Percentiles rank a stretch among this genome's conserved stretches.
phyloP scores from a whole-genome alignment of 805 yeast species.

The Wickerhamiella lipophila region DNA sequence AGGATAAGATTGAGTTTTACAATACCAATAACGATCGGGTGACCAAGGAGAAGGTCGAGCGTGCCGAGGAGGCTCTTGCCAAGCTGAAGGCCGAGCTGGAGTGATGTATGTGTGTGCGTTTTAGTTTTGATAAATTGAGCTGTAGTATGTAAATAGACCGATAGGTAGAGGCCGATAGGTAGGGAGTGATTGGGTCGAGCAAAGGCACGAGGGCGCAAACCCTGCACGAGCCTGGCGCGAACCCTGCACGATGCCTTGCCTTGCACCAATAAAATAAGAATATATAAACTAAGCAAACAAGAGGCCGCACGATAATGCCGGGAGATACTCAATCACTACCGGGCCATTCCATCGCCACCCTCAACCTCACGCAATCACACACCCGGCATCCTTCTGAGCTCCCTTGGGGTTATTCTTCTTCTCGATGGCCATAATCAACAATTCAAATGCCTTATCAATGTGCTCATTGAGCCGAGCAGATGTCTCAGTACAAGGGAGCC shows the following conservation, averaged over 20 bases:
- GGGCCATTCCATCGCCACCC: not conserved
- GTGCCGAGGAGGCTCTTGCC: conserved; percentile 66
- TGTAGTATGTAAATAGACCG: no score
- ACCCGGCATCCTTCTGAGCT: conserved; percentile 37
- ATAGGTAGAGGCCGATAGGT: no score
- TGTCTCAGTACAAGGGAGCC: conserved; percentile 68
- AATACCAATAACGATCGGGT: conserved; percentile 64
- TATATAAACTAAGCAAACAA: no score
- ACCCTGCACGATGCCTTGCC: no score
- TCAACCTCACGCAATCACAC: conserved; percentile 33
- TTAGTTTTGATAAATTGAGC: no score
- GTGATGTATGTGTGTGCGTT: not conserved
- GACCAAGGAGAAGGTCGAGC: conserved; percentile 60
- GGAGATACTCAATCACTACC: no score
- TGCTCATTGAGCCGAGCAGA: conserved; percentile 70
- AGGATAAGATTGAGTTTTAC: conserved; percentile 57
- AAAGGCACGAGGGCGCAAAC: no score
- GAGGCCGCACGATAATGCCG: no score
- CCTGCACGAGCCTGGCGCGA: no score
- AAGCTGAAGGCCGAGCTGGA: conserved; percentile 37
- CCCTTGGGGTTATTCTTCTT: conserved; percentile 41
- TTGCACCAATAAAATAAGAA: no score
- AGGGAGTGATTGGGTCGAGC: no score
- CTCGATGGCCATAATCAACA: conserved; percentile 50
- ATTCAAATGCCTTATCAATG: conserved; percentile 49